These are phyloP conservation scores for Pseudonectria foliicola DNA, from an alignment of 2,329 filamentous ascomycete species.

Conservation along the genomic window DNA sequence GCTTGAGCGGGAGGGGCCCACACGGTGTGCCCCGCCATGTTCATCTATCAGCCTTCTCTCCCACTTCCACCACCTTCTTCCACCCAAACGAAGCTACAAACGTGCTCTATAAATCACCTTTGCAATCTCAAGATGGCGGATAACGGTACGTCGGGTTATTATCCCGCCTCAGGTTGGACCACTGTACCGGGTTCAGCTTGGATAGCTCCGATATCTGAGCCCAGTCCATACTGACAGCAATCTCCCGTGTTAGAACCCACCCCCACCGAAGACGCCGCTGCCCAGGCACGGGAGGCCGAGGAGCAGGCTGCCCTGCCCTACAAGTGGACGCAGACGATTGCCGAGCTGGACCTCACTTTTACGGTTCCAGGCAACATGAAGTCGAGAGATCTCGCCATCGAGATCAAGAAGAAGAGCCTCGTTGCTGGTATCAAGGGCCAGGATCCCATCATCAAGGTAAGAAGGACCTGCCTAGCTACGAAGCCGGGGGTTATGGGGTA, in stretches of 20 bases:
- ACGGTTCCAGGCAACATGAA: conserved; percentile 76
- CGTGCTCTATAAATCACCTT: background rate
- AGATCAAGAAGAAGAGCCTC: conserved; percentile 71
- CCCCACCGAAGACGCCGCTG: conserved; percentile 50
- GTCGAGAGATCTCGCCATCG: conserved; percentile 73
- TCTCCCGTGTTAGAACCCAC: conserved; percentile 37
- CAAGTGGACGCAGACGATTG: conserved; percentile 94
- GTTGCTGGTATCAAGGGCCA: conserved; percentile 83
- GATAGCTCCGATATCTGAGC: too few relatives aligned
- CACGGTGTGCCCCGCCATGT: conserved; percentile 17
- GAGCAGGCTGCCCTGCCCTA: conserved; percentile 92
- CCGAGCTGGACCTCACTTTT: conserved; percentile 75
- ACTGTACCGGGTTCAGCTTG: too few relatives aligned
- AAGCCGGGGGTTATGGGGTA: too few relatives aligned
- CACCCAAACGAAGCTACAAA: too few relatives aligned
- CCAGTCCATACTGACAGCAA: conserved; percentile 1
- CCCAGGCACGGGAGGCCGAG: conserved; percentile 64
- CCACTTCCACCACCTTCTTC: conserved; percentile 9
- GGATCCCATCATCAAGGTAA: conserved; percentile 72
- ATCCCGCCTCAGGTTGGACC: too few relatives aligned
- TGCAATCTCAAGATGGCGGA: conserved; percentile 31
- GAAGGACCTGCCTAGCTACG: conserved; percentile 13
- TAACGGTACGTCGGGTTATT: conserved; percentile 31
- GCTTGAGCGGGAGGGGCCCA: conserved; percentile 2
- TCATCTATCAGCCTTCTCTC: conserved; percentile 22